Evolutionary conservation across 345 rosid genomes (phyloP).

Genomic region (Populus tremula): DNA sequence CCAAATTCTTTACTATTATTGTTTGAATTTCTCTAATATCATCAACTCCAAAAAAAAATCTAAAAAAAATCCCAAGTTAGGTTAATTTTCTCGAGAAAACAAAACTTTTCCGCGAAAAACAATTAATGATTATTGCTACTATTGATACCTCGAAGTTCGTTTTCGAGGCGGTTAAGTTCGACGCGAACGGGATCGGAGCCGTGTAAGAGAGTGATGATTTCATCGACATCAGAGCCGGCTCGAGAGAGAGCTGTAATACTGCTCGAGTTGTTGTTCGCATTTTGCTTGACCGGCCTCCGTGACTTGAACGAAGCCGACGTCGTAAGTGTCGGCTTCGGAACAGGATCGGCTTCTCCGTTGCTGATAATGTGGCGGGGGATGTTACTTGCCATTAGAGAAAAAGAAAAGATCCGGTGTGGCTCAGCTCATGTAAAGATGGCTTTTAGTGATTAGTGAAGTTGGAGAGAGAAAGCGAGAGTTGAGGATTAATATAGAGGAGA

Average conservation of each 20-base stretch:
- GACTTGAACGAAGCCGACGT: slow-evolving; percentile 44
- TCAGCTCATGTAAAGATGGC: slow-evolving; percentile 10
- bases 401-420: slow-evolving; percentile 16
- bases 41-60: not conserved
- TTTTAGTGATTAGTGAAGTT: not conserved
- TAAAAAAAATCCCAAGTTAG: not conserved
- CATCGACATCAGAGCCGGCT: slow-evolving; percentile 38
- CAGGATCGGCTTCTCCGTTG: slow-evolving; percentile 34
- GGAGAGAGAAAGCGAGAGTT: slow-evolving; percentile 9
- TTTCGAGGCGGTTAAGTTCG: slow-evolving; percentile 51
- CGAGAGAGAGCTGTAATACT: slow-evolving; percentile 23
- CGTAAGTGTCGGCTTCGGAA: slow-evolving; percentile 12
- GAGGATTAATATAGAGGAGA: not conserved
- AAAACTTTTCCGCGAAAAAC: not conserved
- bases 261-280: not conserved
- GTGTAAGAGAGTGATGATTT: slow-evolving; percentile 39
- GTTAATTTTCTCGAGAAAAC: not conserved
- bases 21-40: not conserved
- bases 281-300: slow-evolving; percentile 33
- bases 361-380: slow-evolving; percentile 8
- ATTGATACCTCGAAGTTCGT: slow-evolving; percentile 44
- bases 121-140: not conserved
- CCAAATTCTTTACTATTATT: not conserved
- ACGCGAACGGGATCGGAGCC: slow-evolving; percentile 56
- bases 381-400: slow-evolving; percentile 23